A percentile compares a stretch with the other conserved stretches of the same genome.
phyloP scores from a whole-genome alignment of 768 basidiomycete genomes.

The Lactarius pseudohatsudake region DNA sequence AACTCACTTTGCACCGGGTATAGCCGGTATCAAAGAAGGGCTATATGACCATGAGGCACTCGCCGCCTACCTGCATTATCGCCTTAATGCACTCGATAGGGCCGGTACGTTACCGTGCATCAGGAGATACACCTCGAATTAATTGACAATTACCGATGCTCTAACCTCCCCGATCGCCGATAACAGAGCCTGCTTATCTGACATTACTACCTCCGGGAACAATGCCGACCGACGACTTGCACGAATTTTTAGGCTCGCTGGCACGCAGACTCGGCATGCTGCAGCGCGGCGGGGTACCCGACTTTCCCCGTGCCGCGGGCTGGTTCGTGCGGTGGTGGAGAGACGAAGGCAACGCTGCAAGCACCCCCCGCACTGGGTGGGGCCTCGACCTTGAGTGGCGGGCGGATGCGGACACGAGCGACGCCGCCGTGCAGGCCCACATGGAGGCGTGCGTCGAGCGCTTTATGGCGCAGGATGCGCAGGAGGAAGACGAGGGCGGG shows the following conservation, averaged over 20 bases:
- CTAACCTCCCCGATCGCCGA: background rate
- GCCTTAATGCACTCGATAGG: slow-evolving; percentile 77
- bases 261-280: slow-evolving; percentile 81
- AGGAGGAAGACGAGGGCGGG: slow-evolving; percentile 53
- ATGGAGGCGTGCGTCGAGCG: slow-evolving; percentile 72
- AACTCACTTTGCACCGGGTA: slow-evolving; percentile 19
- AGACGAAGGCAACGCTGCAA: slow-evolving; percentile 55
- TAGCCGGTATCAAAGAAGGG: slow-evolving; percentile 93
- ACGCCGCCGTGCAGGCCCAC: slow-evolving; percentile 49
- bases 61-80: slow-evolving; percentile 83
- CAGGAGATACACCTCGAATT: background rate
- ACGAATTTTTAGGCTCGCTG: slow-evolving; percentile 66
- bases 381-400: slow-evolving; percentile 84
- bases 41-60: slow-evolving; percentile 83
- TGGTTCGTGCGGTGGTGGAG: slow-evolving; percentile 92
- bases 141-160: background rate
- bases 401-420: slow-evolving; percentile 29
- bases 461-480: slow-evolving; percentile 45
- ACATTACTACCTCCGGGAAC: slow-evolving; percentile 54
- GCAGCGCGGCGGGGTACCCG: slow-evolving; percentile 68
- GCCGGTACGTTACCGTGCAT: slow-evolving; percentile 47
- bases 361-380: slow-evolving; percentile 58
- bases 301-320: slow-evolving; percentile 67
- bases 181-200: slow-evolving; percentile 70
- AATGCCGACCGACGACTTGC: slow-evolving; percentile 58